phyloP scores from a whole-genome alignment of 2,329 filamentous ascomycete genomes.

The Trichoderma aggressivum region DNA sequence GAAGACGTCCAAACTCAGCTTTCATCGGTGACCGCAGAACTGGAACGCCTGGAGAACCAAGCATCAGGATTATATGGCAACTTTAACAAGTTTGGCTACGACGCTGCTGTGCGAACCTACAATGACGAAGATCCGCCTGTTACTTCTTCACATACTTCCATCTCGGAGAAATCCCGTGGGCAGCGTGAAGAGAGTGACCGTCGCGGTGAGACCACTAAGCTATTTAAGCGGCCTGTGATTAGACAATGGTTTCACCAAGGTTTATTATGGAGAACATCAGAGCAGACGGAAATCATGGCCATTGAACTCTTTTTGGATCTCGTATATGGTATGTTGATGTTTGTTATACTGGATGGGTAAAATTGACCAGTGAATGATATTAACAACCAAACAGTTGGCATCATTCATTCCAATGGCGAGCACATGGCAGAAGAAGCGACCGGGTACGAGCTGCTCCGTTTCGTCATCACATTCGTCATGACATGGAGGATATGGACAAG shows the following conservation, averaged over 20 bases:
- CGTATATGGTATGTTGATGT: constrained; percentile 43
- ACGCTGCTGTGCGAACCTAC: constrained; percentile 53
- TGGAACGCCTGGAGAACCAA: constrained; percentile 53
- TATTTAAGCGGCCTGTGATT: constrained; percentile 58
- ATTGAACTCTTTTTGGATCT: constrained; percentile 65
- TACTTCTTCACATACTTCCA: constrained; percentile 24
- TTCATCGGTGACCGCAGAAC: constrained; percentile 48
- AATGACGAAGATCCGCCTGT: constrained; percentile 26
- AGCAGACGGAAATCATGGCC: constrained; percentile 57
- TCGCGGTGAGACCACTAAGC: constrained; percentile 45
- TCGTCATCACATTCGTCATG: constrained; percentile 59
- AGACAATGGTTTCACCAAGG: constrained; percentile 66
- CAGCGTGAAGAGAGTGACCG: constrained; percentile 25
- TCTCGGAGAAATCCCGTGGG: constrained; percentile 19
- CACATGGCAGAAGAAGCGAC: constrained; percentile 54
- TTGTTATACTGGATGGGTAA: not conserved
- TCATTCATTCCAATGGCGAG: constrained; percentile 62
- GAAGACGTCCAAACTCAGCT: constrained; percentile 53
- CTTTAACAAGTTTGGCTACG: constrained; percentile 62
- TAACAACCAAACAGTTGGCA: constrained; percentile 45
- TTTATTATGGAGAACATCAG: constrained; percentile 58
- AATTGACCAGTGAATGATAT: not conserved
- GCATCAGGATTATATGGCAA: constrained; percentile 56
- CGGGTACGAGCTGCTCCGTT: constrained; percentile 54
- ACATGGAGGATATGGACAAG: constrained; percentile 64